Base-by-base conservation (phyloP, 2,329 filamentous ascomycete genomes). In the Lecanicillium sp. region DNA sequence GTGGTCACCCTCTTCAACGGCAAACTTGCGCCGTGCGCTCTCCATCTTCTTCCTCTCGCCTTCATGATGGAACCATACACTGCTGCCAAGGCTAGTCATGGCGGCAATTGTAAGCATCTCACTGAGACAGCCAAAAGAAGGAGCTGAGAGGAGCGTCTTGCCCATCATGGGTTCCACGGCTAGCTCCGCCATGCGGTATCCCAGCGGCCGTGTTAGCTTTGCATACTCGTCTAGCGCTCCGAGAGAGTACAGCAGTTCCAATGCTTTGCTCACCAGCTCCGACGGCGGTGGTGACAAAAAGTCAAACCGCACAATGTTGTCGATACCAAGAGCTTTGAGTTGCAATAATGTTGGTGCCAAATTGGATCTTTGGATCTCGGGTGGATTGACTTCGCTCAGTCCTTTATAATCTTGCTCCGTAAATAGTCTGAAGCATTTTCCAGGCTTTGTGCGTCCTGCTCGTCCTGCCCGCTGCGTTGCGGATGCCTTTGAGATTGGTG, bases 161-260 rank as follows among this genome's bases (percentile, higher is more conserved):
- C 83, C 86, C 75, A 95, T 92, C 87, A 95, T 95, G 0, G 92
- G 92, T 50, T 95, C 87, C 7, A 96, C 77, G 0, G 89, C 84
- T 31, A 98, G 68, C 57, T 96, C 90, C 1, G 92, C 90, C 88
- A 96, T 95, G 31, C 86, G 76, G 43, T 78, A 70, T 1, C 92
- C 92, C n/a, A 95, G 67, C 0, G 92, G 89, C 48, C 78, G 81
- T 3, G 90, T 95, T 19, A 98, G 75, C 55, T 90, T 94, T 12
- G 88, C 88, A 54, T 95, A 90, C 37, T 84, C 78, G 51, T 96
- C 89, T 11, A 98, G 65, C 0, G 88, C 88, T 6, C 88, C 88
- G 5, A 96, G 65, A 1, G 86, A 85, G 58, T 83, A 95, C 4
- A 98, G 73, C 4, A 95, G 69, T 58, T 96, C 90, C 2, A 95